A percentile compares a stretch with the other conserved stretches of the same genome.
These are phyloP conservation scores for Lipomyces kockii DNA, from an alignment of 805 yeast species.

Conservation along the genomic window DNA sequence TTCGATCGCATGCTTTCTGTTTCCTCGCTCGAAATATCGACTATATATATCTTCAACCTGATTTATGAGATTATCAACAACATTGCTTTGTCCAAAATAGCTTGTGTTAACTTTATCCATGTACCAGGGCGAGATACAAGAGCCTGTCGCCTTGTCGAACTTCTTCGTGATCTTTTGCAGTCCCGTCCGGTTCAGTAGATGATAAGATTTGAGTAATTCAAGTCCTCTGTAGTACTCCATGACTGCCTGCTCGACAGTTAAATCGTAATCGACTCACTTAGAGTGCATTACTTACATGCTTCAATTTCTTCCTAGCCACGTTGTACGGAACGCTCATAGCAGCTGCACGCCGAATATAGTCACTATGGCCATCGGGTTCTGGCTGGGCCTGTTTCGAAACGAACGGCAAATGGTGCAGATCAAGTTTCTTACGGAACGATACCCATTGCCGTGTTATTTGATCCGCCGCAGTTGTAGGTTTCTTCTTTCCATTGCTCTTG, in stretches of 20 bases:
- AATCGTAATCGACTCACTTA: slow-evolving; percentile 34
- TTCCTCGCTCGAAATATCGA: slow-evolving; percentile 67
- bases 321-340: slow-evolving; percentile 23
- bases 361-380: slow-evolving; percentile 14
- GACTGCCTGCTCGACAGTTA: slow-evolving; percentile 57
- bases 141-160: slow-evolving; percentile 73
- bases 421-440: slow-evolving; percentile 25
- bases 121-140: slow-evolving; percentile 53
- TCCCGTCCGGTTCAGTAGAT: slow-evolving; percentile 81
- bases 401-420: slow-evolving; percentile 34
- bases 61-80: slow-evolving; percentile 64
- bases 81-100: slow-evolving; percentile 66
- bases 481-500: neutral
- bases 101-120: slow-evolving; percentile 61
- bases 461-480: neutral
- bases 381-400: neutral
- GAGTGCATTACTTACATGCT: slow-evolving; percentile 13
- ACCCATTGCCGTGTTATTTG: slow-evolving; percentile 12
- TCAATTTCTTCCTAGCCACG: slow-evolving; percentile 31
- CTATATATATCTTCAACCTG: slow-evolving; percentile 73
- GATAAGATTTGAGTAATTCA: slow-evolving; percentile 70
- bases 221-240: slow-evolving; percentile 75
- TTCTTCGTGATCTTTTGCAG: slow-evolving; percentile 88
- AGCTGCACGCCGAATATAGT: slow-evolving; percentile 20
- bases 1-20: slow-evolving; percentile 72